These are phyloP conservation scores for Colletotrichum australisinense DNA, from an alignment of 2,329 filamentous ascomycete species.

Conservation along the genomic window DNA sequence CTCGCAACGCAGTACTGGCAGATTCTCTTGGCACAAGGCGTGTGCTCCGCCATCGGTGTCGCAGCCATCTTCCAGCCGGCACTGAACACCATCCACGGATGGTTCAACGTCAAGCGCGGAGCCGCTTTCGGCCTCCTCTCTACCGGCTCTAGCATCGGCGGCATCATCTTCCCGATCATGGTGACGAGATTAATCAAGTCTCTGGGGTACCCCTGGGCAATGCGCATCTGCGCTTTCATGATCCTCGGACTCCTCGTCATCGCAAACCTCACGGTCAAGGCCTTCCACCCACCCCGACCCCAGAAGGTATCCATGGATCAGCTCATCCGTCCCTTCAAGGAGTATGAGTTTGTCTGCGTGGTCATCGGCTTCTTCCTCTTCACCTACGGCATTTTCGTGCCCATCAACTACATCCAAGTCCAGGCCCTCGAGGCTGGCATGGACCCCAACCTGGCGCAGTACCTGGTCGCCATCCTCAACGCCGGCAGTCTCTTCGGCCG, in stretches of 20 bases:
- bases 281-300: conserved; percentile 40
- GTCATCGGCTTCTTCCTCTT: conserved; percentile 48
- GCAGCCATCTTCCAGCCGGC: conserved; percentile 48
- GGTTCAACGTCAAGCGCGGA: conserved; percentile 49
- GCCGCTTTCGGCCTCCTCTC: conserved; percentile 49
- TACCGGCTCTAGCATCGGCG: conserved; percentile 51
- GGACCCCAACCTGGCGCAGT: conserved; percentile 43
- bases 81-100: conserved; percentile 45
- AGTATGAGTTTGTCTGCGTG: conserved; percentile 46
- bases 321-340: conserved; percentile 45
- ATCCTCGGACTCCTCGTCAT: conserved; percentile 47
- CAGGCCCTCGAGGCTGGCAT: conserved; percentile 46
- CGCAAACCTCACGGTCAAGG: conserved; percentile 46
- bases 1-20: conserved; percentile 57
- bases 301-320: conserved; percentile 44
- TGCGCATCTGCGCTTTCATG: conserved; percentile 52
- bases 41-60: conserved; percentile 51
- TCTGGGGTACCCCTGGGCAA: conserved; percentile 53
- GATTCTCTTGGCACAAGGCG: conserved; percentile 51
- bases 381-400: conserved; percentile 49
- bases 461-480: conserved; percentile 53
- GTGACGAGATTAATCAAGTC: conserved; percentile 46
- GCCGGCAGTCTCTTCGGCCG: conserved; percentile 52
- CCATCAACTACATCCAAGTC: conserved; percentile 49
- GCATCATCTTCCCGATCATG: conserved; percentile 55